Percentiles rank a stretch among this genome's conserved stretches.
Evolutionary conservation across 2,329 filamentous ascomycete genomes (phyloP).

Genomic region (Ceratocystiopsis sp.): DNA sequence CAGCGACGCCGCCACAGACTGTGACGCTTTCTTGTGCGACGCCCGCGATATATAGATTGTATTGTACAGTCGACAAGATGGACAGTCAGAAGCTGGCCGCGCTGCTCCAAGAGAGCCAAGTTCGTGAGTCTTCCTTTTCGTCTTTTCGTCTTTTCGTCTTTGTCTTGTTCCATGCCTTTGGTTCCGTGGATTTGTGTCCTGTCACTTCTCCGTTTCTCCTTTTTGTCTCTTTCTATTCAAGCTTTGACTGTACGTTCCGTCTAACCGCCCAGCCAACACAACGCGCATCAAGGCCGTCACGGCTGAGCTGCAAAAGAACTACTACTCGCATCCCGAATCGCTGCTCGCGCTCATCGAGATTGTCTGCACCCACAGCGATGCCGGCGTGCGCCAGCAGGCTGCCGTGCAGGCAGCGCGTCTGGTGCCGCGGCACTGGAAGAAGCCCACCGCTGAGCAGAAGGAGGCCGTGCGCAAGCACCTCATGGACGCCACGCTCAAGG

Average conservation of each 20-base stretch:
- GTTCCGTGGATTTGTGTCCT: constrained; percentile 3
- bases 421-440: constrained; percentile 71
- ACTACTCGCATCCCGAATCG: constrained; percentile 72
- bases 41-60: too few species aligned
- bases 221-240: constrained; percentile 4
- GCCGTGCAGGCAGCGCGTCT: constrained; percentile 78
- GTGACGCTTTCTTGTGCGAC: neutral
- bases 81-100: constrained; percentile 70
- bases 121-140: constrained; percentile 43
- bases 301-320: constrained; percentile 78
- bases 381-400: constrained; percentile 69
- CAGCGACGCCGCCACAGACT: too few species aligned
- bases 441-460: constrained; percentile 59
- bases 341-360: constrained; percentile 79
- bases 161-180: constrained; percentile 1
- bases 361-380: constrained; percentile 58
- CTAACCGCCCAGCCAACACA: constrained; percentile 52
- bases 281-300: constrained; percentile 81
- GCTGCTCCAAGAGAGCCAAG: constrained; percentile 74
- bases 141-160: constrained; percentile 1
- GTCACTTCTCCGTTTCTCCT: constrained; percentile 5
- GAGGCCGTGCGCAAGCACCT: constrained; percentile 64
- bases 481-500: constrained; percentile 66
- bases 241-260: constrained; percentile 16
- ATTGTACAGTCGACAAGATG: constrained; percentile 28